Base-by-base conservation (phyloP, 768 basidiomycete genomes). In the Podaxis sp. region DNA sequence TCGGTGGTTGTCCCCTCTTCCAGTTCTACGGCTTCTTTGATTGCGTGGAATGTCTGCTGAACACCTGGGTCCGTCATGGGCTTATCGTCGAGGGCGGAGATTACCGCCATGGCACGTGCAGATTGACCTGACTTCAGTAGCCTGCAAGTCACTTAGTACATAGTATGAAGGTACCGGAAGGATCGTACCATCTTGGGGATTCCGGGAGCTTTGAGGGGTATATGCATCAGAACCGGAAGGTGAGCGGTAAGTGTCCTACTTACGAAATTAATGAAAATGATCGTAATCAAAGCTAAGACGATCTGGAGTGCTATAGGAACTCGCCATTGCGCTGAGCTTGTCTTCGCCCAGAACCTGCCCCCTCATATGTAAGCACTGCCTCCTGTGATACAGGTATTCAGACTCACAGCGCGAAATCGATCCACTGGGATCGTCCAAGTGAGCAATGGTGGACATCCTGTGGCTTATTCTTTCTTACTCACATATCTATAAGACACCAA, bases 291-390 rank as follows among this genome's bases (percentile, higher is more conserved):
- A 0, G 85, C 82, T 23, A 87, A 76, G 23, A 82, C 35, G 46
- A 84, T 83, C 64, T 88, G 85, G 18, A 87, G 67, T 1, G 84
- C 83, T 16, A 87, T 79, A 3, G 86, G 86, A 13, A 83, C 81
- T 62, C 86, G 74, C 86, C 86, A 88, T 68, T 85, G 82, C 0
- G 80, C 79, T 25, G 82, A 81, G 4, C 80, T 81, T 7, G 67
- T 73, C 42, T 73, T 73, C 5, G 75, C 75, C 80, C 78, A 87
- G 69, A 79, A 84, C 32, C 82, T 84, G 21, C 21, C 40, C 25
- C 11, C 47, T 57, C 27, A 56, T 5, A 23, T 44, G 36, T 63
- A 10, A 64, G 55, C 38, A 25, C 40, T 5, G 56, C 28, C 11
- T 7, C 13, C 3, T 18, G n/a, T 46, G 14, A 37, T 28, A 36